These are phyloP conservation scores for Carex littledalei DNA, from an alignment of 176 grass and related monocot genomes.

Conservation along the genomic window DNA sequence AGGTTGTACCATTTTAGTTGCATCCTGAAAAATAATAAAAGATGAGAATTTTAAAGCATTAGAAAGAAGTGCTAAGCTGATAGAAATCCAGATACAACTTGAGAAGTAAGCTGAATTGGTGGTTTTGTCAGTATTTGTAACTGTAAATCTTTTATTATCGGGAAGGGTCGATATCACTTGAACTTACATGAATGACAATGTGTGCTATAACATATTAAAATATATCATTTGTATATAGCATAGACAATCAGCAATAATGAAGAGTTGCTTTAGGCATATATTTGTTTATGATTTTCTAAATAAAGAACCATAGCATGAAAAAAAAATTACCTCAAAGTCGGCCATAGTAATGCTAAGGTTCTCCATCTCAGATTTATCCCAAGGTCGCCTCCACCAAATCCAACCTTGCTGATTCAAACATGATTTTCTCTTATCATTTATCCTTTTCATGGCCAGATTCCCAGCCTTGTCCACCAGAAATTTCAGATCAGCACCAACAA, in stretches of 20 bases:
- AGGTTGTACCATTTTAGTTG: constrained; percentile 79
- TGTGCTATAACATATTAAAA: not conserved
- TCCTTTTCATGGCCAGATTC: constrained; percentile 78
- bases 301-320: not conserved
- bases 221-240: not conserved
- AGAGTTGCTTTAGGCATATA: not conserved
- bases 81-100: not conserved
- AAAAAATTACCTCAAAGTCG: constrained; percentile 60
- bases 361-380: constrained; percentile 47
- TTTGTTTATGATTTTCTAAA: not conserved
- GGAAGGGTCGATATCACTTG: not conserved
- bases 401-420: constrained; percentile 20
- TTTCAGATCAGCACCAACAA: constrained; percentile 86
- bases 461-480: constrained; percentile 75
- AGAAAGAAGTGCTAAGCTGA: not conserved
- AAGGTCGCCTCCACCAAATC: constrained; percentile 55
- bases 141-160: not conserved
- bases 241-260: not conserved
- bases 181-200: too few species aligned
- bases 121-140: not conserved
- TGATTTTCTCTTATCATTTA: constrained; percentile 49
- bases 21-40: constrained; percentile 46
- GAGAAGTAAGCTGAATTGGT: constrained; percentile 17
- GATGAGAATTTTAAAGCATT: too few species aligned
- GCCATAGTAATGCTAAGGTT: constrained; percentile 57